Evolutionary conservation across 345 rosid genomes (phyloP).

Genomic region (Aegle marmelos): DNA sequence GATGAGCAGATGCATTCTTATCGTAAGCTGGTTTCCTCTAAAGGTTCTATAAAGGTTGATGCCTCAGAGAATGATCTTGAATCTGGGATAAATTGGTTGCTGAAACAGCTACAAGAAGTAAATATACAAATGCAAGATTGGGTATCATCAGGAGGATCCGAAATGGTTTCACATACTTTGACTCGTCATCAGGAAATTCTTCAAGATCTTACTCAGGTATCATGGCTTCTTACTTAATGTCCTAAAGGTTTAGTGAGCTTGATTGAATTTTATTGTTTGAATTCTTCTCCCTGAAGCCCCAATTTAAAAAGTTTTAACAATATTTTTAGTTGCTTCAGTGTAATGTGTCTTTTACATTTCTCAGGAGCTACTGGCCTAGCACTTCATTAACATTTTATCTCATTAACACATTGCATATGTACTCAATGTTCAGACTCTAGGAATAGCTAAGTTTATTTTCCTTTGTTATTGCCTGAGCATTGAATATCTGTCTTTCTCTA

Average conservation of each 20-base stretch:
- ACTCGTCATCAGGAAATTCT: slow-evolving; percentile 97
- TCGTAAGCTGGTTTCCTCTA: slow-evolving; percentile 76
- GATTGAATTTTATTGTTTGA: background rate
- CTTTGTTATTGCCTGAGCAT: background rate
- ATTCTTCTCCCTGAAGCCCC: background rate
- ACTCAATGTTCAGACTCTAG: background rate
- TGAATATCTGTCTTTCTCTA: background rate
- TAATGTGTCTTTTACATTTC: background rate
- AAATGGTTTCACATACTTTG: slow-evolving; percentile 97
- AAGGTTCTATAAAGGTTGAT: slow-evolving; percentile 58
- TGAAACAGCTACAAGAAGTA: slow-evolving; percentile 81
- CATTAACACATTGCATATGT: background rate
- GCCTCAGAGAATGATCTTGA: slow-evolving; percentile 70
- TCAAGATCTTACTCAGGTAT: slow-evolving; percentile 88
- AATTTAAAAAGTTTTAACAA: background rate
- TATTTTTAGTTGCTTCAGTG: background rate
- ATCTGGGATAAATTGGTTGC: slow-evolving; percentile 62
- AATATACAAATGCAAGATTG: slow-evolving; percentile 91
- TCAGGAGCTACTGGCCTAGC: background rate
- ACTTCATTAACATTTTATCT: background rate
- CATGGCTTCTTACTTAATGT: slow-evolving; percentile 10
- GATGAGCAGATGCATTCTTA: slow-evolving; percentile 95
- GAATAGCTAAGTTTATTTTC: background rate
- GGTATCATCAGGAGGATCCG: slow-evolving; percentile 96
- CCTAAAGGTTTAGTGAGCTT: background rate